phyloP scores from a whole-genome alignment of 352 stramenopile species.

The Phytophthora fragariae region DNA sequence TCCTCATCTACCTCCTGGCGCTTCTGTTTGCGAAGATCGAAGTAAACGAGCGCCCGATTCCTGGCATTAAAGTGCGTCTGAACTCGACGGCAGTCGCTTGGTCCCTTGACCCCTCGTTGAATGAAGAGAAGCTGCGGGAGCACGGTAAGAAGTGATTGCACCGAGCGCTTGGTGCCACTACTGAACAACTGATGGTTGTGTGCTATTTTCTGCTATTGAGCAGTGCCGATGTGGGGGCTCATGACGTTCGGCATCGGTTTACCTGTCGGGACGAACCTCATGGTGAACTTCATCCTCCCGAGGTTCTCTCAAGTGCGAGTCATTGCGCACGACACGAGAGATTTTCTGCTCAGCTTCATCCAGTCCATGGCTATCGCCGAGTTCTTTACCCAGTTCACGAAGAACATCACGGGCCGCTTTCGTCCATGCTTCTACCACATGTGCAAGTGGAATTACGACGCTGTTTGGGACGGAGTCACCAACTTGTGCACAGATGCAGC shows the following conservation, averaged over 20 bases:
- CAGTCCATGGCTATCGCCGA: constrained; percentile 48
- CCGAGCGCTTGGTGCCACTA: not conserved
- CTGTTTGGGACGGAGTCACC: constrained; percentile 62
- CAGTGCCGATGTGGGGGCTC: constrained; percentile 55
- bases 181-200: not conserved
- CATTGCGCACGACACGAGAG: constrained; percentile 67
- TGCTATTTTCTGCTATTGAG: constrained; percentile 19
- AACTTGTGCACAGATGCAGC: constrained; percentile 61
- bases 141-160: not conserved
- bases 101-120: constrained; percentile 46
- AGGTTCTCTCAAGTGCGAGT: constrained; percentile 48
- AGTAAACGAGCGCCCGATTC: constrained; percentile 54
- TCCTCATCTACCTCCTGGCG: constrained; percentile 50
- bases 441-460: constrained; percentile 68
- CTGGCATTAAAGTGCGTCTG: constrained; percentile 46
- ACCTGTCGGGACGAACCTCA: constrained; percentile 51
- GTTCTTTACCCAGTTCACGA: constrained; percentile 70
- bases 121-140: constrained; percentile 38
- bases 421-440: constrained; percentile 79
- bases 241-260: constrained; percentile 34
- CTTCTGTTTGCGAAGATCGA: constrained; percentile 53
- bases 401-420: constrained; percentile 73
- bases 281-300: constrained; percentile 59
- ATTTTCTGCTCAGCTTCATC: constrained; percentile 68
- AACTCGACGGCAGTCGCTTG: constrained; percentile 42